These are phyloP conservation scores for Opeltia flavorubescens DNA, from an alignment of 495 filamentous ascomycete species.

Conservation along the genomic window DNA sequence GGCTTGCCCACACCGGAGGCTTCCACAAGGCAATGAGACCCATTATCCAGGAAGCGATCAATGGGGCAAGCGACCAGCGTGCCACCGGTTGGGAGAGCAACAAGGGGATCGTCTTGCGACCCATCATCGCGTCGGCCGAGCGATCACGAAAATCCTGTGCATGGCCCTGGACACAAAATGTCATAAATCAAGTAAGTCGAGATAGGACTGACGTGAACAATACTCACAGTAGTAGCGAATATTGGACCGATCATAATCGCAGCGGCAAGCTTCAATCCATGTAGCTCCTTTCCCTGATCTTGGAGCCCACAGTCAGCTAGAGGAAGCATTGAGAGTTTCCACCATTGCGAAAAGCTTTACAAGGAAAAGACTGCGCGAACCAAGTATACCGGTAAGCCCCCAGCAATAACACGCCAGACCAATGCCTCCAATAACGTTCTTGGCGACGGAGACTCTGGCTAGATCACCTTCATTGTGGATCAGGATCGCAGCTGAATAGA, in stretches of 20 bases:
- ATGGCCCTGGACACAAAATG: not conserved
- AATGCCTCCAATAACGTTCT: not conserved
- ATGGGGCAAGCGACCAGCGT: not conserved
- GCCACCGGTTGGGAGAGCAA: not conserved
- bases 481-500: not conserved
- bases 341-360: no score
- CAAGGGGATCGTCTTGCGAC: not conserved
- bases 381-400: not conserved
- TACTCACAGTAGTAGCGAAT: not conserved
- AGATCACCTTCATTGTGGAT: not conserved
- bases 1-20: not conserved
- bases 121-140: not conserved
- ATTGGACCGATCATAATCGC: not conserved
- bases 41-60: not conserved
- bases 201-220: not conserved
- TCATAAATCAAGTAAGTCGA: not conserved
- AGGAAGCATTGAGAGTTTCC: no score
- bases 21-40: not conserved
- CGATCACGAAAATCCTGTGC: conserved; percentile 1
- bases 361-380: no score
- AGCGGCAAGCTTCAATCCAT: not conserved
- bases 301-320: no score
- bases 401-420: not conserved
- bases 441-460: not conserved
- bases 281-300: not conserved